These are phyloP conservation scores for Salicornia ramosissima DNA, from an alignment of 148 eudicot species.

Conservation along the genomic window DNA sequence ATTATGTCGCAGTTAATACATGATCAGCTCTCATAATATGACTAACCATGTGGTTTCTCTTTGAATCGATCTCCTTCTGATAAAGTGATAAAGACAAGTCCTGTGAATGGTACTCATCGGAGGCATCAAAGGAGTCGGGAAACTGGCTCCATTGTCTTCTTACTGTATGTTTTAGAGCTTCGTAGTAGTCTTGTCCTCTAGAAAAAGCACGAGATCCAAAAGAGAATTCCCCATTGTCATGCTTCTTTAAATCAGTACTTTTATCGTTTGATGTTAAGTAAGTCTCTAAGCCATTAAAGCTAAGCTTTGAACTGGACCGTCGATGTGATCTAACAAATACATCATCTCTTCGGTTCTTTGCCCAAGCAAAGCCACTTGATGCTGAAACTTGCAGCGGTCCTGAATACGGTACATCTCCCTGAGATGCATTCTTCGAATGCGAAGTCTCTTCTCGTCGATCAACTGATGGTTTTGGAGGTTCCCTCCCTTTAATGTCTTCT, in stretches of 20 bases:
- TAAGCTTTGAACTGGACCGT: constrained; percentile 74
- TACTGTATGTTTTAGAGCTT: constrained; percentile 45
- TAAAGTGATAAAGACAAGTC: constrained; percentile 75
- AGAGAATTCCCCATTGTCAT: constrained; percentile 40
- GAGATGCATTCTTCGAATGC: constrained; percentile 65
- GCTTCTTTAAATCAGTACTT: constrained; percentile 39
- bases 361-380: constrained; percentile 98
- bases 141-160: constrained; percentile 69
- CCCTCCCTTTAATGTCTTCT: constrained; percentile 44
- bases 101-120: constrained; percentile 83
- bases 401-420: constrained; percentile 65
- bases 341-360: constrained; percentile 62
- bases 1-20: not conserved
- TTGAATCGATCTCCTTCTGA: constrained; percentile 57
- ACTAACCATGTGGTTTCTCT: constrained; percentile 68
- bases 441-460: constrained; percentile 43
- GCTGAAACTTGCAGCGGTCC: constrained; percentile 85
- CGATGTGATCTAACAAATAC: constrained; percentile 59
- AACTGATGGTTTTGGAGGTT: constrained; percentile 47
- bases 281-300: constrained; percentile 58
- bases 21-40: constrained; percentile 10
- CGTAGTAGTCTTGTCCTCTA: constrained; percentile 49
- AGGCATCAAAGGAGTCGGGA: constrained; percentile 84
- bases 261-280: constrained; percentile 38
- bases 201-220: constrained; percentile 30